These are phyloP conservation scores for Clavispora vitiphila DNA, from an alignment of 805 yeast genomes.

Conservation along the genomic window DNA sequence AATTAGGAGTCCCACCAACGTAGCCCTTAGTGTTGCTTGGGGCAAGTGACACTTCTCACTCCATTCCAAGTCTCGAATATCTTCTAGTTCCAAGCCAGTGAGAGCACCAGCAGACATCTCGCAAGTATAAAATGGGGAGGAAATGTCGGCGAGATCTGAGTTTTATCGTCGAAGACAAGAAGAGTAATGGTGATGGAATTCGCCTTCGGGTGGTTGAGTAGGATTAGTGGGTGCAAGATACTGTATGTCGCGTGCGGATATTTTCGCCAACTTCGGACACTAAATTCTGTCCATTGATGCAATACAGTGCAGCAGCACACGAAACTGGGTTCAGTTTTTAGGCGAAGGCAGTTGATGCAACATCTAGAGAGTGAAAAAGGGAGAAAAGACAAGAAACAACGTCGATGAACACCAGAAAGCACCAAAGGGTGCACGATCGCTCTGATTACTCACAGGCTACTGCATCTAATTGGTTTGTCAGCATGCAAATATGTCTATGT, in stretches of 20 bases:
- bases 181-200: too few relatives aligned
- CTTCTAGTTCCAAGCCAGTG: not conserved
- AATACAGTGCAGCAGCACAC: too few relatives aligned
- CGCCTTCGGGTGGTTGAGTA: not conserved
- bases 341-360: too few relatives aligned
- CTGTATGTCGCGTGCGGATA: not conserved
- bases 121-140: not conserved
- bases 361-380: too few relatives aligned
- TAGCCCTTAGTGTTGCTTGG: conserved; percentile 71
- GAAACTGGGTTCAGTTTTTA: too few relatives aligned
- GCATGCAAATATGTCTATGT: not conserved
- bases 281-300: not conserved
- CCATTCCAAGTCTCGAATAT: conserved; percentile 4
- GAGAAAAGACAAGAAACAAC: too few relatives aligned
- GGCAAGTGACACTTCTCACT: conserved; percentile 47
- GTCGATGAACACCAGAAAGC: too few relatives aligned
- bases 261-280: not conserved
- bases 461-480: not conserved
- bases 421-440: too few relatives aligned
- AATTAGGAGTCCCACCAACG: conserved; percentile 71
- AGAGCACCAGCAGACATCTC: not conserved
- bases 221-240: not conserved
- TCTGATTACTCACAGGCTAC: too few relatives aligned
- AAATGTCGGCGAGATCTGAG: not conserved
- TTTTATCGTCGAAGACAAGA: too few relatives aligned